These are phyloP conservation scores for Aspergillus haitiensis DNA, from an alignment of 495 filamentous ascomycete genomes.

Conservation along the genomic window DNA sequence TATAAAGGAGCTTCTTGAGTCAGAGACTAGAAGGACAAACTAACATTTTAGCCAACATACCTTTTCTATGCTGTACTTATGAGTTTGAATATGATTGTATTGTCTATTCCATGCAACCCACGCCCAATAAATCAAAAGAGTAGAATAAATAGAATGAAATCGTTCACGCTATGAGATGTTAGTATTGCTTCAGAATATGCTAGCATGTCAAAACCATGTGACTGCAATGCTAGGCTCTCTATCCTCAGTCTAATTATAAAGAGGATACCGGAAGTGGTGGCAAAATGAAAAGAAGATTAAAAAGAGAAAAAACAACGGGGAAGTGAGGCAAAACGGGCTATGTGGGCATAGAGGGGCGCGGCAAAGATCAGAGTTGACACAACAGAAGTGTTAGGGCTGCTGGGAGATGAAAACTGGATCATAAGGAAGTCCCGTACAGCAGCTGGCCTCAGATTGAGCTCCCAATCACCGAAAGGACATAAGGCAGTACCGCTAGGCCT, in stretches of 20 bases:
- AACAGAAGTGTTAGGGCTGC: background rate
- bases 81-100: background rate
- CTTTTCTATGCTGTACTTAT: background rate
- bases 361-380: background rate
- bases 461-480: background rate
- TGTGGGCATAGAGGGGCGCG: background rate
- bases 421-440: background rate
- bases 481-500: conserved; percentile 5
- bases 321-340: background rate
- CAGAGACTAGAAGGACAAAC: background rate
- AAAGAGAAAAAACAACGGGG: too few species aligned
- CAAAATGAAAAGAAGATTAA: too few species aligned
- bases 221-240: too few species aligned
- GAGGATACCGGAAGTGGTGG: too few species aligned
- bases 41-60: background rate
- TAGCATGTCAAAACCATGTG: too few species aligned
- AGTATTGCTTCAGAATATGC: too few species aligned
- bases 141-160: too few species aligned
- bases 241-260: too few species aligned
- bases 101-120: background rate
- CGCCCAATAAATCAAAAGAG: too few species aligned
- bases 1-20: background rate
- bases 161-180: too few species aligned
- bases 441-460: background rate
- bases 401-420: background rate